A percentile compares a stretch with the other conserved stretches of the same genome.
Conservation (phyloP, 768 basidiomycete species). For the Xerocomus potaroensis region DNA sequence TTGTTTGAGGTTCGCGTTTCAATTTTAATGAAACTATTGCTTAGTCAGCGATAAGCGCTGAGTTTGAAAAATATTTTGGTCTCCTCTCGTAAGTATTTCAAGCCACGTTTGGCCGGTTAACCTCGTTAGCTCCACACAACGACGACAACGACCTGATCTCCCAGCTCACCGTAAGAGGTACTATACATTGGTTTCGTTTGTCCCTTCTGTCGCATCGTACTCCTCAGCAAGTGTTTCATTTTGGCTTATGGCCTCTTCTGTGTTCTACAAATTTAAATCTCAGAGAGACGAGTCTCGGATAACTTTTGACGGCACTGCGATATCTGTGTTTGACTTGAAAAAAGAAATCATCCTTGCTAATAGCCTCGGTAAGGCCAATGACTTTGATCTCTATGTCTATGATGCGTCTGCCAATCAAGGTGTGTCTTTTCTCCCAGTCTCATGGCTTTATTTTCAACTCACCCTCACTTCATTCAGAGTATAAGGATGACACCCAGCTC, state of each 20-base stretch:
- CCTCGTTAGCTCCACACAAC: slow-evolving; percentile 7
- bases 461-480: slow-evolving; percentile 48
- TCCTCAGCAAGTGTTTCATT: slow-evolving; percentile 10
- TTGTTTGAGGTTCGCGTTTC: too few species aligned
- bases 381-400: slow-evolving; percentile 90
- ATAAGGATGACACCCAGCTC: slow-evolving; percentile 85
- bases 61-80: slow-evolving; percentile 7
- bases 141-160: not conserved
- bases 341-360: slow-evolving; percentile 97
- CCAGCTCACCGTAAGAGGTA: slow-evolving; percentile 17
- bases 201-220: slow-evolving; percentile 12
- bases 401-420: slow-evolving; percentile 89
- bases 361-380: slow-evolving; percentile 92
- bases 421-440: slow-evolving; percentile 29
- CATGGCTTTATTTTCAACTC: not conserved
- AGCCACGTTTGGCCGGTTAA: slow-evolving; percentile 3
- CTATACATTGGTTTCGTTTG: slow-evolving; percentile 19
- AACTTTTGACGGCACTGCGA: slow-evolving; percentile 97
- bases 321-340: slow-evolving; percentile 98
- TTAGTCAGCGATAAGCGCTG: slow-evolving; percentile 20
- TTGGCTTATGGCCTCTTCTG: slow-evolving; percentile 75
- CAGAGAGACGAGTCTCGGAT: slow-evolving; percentile 92
- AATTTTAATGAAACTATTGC: too few species aligned
- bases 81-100: slow-evolving; percentile 21
- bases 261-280: slow-evolving; percentile 97